Base-by-base conservation (phyloP, 2,329 filamentous ascomycete species). In the Penicillium sp. region DNA sequence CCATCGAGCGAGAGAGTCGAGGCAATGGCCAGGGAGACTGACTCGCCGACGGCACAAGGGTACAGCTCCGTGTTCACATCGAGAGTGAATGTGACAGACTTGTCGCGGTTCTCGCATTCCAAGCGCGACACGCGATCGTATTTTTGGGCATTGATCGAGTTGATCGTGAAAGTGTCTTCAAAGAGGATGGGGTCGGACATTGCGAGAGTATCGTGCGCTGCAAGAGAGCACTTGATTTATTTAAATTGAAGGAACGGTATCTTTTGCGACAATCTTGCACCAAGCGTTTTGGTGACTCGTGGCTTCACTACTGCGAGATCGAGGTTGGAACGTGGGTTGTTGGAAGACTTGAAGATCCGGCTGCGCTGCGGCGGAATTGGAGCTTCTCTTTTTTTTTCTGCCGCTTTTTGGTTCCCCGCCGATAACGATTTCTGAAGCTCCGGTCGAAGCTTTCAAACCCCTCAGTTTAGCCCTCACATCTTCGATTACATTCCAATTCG, bases 41-140 rank as follows among this genome's bases (percentile, higher is more conserved):
- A 85, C 59, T 95, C 90, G 65, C 86, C 86, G 7, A 82, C 74
- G 35, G 75, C 68, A 60, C 87, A 82, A 2, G 88, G 88, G 71
- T 93, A 96, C 6, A 98, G 81, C 73, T 98, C 91, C 49, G 82
- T 86, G 76, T 97, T 96, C 72, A 97, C 83, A 73, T 98, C 93
- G 51, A 98, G 86, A 5, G 82, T 84, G 75, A 97, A 84, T 55
- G 82, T 78, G 28, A 86, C 88, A 55, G 82, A 77, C 60, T 80
- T 81, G 72, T 95, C 89, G 58, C 80, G 77, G 25, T 86, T 91
- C 44, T 80, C 86, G 65, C 83, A 90, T 47, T 76, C 82, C 65
- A 97, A 82, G 59, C 93, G 91, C 47, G 88, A 86, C 26, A 96
- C 91, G 56, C 91, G 88, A 74, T 97, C 93, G 73, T 98, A 98